These are phyloP conservation scores for Ophiocordyceps camponoti-floridani DNA, from an alignment of 2,329 filamentous ascomycete species.

Conservation along the genomic window DNA sequence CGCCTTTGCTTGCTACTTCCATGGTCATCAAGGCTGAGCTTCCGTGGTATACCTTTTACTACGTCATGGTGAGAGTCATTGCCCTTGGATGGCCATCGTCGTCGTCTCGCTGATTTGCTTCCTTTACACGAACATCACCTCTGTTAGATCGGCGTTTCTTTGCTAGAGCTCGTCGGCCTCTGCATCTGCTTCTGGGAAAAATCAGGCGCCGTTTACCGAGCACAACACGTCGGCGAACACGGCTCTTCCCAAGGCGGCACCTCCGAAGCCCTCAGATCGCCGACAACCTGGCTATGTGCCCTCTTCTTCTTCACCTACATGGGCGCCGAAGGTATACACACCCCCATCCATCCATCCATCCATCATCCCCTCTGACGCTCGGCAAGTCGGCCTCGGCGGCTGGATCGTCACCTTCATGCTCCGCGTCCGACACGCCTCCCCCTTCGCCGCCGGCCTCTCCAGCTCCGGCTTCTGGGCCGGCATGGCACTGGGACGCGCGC, in stretches of 20 bases:
- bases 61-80: constrained; percentile 54
- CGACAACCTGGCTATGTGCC: constrained; percentile 47
- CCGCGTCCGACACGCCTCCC: constrained; percentile 41
- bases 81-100: too few relatives aligned
- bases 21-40: constrained; percentile 42
- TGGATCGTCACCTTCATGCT: constrained; percentile 76
- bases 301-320: constrained; percentile 58
- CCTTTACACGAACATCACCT: too few relatives aligned
- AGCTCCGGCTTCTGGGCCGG: constrained; percentile 69
- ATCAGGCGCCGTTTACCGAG: constrained; percentile 34
- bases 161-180: constrained; percentile 35
- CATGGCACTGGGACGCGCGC: constrained; percentile 48
- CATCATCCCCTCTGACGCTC: background rate
- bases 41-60: constrained; percentile 54
- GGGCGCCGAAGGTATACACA: constrained; percentile 38
- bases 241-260: constrained; percentile 14
- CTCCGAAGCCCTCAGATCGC: constrained; percentile 20
- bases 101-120: background rate
- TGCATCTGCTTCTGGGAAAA: constrained; percentile 39
- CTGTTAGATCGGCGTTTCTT: constrained; percentile 23
- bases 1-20: constrained; percentile 46
- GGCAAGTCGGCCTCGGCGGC: constrained; percentile 44
- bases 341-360: background rate
- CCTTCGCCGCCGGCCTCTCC: constrained; percentile 54
- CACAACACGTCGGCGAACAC: constrained; percentile 12